phyloP scores from a whole-genome alignment of 2,329 filamentous ascomycete species.

The Calonectria hawksworthii region DNA sequence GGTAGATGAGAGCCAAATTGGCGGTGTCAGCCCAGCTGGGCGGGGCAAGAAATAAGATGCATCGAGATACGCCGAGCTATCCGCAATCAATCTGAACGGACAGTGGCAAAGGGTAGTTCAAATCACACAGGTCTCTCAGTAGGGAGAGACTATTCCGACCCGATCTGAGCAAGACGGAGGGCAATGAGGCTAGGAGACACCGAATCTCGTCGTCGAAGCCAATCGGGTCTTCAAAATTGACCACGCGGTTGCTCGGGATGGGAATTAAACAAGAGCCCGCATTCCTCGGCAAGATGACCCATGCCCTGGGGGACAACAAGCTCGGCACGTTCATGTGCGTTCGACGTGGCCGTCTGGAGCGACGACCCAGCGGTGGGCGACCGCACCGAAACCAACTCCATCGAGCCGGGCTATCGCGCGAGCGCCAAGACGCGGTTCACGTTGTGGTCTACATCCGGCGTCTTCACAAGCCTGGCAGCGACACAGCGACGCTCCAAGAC shows the following conservation, averaged over 20 bases:
- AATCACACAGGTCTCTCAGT: not conserved
- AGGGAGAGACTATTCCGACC: not conserved
- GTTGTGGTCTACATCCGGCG: no score
- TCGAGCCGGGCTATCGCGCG: not conserved
- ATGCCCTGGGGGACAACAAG: no score
- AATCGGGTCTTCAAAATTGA: not conserved
- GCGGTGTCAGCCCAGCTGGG: not conserved
- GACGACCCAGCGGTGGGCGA: not conserved
- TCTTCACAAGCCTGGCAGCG: no score
- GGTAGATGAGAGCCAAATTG: not conserved
- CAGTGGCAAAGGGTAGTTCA: not conserved
- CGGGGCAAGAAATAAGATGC: not conserved
- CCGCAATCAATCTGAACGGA: not conserved
- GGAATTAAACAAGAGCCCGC: not conserved
- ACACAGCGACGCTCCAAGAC: no score
- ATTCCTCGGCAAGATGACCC: not conserved
- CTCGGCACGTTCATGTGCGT: no score
- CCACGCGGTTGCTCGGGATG: not conserved
- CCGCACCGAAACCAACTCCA: not conserved
- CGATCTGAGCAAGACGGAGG: not conserved
- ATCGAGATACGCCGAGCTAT: not conserved
- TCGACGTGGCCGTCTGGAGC: not conserved
- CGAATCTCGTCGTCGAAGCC: not conserved
- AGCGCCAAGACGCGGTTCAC: no score
- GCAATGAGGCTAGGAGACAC: not conserved